Percentiles rank a stretch among this genome's conserved stretches.
Conservation (phyloP, 2,329 filamentous ascomycete species). For the Trichoderma arundinaceum region DNA sequence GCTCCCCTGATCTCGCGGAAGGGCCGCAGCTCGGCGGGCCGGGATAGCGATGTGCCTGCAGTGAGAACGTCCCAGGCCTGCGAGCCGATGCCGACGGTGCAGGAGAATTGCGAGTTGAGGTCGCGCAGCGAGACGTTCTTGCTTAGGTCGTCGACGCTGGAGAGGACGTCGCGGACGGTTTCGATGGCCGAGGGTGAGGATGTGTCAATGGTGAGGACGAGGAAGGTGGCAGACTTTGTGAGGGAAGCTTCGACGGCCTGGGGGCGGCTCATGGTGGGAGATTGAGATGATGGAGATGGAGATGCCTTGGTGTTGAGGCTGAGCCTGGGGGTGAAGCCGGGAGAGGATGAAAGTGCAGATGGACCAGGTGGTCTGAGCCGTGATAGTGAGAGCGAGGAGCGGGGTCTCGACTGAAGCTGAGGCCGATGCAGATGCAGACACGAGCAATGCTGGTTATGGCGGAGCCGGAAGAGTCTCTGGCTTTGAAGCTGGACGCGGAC, state of each 20-base stretch:
- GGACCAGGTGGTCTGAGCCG: too few relatives aligned
- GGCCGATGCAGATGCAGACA: too few relatives aligned
- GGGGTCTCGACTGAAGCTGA: conserved; percentile 6
- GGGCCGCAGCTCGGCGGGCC: conserved; percentile 58
- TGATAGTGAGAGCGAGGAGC: background rate
- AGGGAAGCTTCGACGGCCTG: conserved; percentile 54
- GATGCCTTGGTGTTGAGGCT: background rate
- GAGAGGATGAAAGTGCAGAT: background rate
- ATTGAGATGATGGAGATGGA: background rate
- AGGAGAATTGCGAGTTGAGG: conserved; percentile 51
- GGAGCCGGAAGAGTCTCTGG: conserved; percentile 6
- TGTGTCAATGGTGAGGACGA: conserved; percentile 52
- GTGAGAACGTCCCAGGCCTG: conserved; percentile 55
- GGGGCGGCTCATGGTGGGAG: conserved; percentile 20
- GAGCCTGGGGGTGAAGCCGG: background rate
- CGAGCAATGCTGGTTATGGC: background rate
- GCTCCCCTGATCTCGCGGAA: conserved; percentile 55
- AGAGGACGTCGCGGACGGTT: conserved; percentile 52
- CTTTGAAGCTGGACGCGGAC: background rate
- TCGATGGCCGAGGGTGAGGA: conserved; percentile 43
- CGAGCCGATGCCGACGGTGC: conserved; percentile 61
- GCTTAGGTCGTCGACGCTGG: conserved; percentile 51
- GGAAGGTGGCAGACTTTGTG: conserved; percentile 59
- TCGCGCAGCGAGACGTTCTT: conserved; percentile 62
- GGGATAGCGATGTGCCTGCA: conserved; percentile 44